Conservation (phyloP, 2,329 filamentous ascomycete species). For the Xylariaceae sp. region DNA sequence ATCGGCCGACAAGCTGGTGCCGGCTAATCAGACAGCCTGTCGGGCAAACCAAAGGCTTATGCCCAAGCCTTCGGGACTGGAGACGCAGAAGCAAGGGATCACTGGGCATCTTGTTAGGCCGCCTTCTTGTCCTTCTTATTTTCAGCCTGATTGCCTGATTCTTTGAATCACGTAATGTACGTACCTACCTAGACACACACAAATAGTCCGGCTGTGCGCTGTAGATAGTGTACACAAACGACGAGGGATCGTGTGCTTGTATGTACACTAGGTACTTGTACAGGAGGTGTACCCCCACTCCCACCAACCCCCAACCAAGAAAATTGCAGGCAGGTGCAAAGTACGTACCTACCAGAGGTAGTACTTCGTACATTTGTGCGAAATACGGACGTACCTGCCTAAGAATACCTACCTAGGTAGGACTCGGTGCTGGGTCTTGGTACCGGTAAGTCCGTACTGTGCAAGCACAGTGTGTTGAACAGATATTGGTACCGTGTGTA, state of each 20-base stretch:
- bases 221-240: neutral
- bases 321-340: too few species aligned
- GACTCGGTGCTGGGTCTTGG: too few species aligned
- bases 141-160: neutral
- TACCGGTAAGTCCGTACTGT: too few species aligned
- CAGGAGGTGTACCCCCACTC: neutral
- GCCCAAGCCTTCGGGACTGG: slow-evolving; percentile 22
- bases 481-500: too few species aligned
- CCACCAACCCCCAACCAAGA: too few species aligned
- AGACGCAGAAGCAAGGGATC: slow-evolving; percentile 15
- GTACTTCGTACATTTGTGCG: too few species aligned
- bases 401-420: too few species aligned
- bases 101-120: neutral
- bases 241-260: too few species aligned
- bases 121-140: neutral
- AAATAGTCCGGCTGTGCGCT: neutral
- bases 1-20: slow-evolving; percentile 7
- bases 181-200: neutral
- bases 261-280: too few species aligned
- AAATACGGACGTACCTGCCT: too few species aligned
- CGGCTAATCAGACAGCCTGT: slow-evolving; percentile 12
- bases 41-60: slow-evolving; percentile 15
- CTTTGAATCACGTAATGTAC: neutral
- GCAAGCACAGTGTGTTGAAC: too few species aligned
- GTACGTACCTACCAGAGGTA: neutral